Evolutionary conservation across 495 filamentous ascomycete genomes (phyloP).

Genomic region (Penicillium dipodomyicola): DNA sequence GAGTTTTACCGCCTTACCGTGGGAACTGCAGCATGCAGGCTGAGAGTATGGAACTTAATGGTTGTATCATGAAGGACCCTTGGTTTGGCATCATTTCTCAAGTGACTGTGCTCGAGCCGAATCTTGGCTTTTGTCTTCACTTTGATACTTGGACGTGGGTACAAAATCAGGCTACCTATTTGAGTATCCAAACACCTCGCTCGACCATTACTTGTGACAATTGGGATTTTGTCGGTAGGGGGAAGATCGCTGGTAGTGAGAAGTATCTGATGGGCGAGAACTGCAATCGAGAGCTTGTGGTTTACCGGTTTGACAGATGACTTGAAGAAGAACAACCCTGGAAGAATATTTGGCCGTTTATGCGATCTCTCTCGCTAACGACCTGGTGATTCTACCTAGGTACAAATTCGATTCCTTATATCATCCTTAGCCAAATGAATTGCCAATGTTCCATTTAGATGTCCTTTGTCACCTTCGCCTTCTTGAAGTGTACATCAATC

Average conservation of each 20-base stretch:
- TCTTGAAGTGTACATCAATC: too few relatives aligned
- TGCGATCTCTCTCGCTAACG: too few relatives aligned
- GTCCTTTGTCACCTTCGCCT: too few relatives aligned
- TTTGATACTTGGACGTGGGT: slow-evolving; percentile 30
- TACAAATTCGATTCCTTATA: too few relatives aligned
- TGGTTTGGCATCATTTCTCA: slow-evolving; percentile 52
- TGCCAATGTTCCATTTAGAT: too few relatives aligned
- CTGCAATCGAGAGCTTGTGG: slow-evolving; percentile 46
- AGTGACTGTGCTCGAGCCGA: slow-evolving; percentile 49
- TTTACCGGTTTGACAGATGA: slow-evolving; percentile 53
- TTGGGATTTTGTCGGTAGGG: slow-evolving; percentile 51
- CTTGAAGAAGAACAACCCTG: neutral
- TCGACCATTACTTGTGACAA: slow-evolving; percentile 44
- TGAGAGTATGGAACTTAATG: slow-evolving; percentile 21
- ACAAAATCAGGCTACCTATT: slow-evolving; percentile 18
- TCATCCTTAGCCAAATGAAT: too few relatives aligned
- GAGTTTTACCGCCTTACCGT: slow-evolving; percentile 42
- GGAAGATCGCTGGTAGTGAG: slow-evolving; percentile 61
- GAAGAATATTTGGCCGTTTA: neutral
- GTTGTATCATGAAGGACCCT: slow-evolving; percentile 22
- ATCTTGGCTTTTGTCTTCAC: slow-evolving; percentile 55
- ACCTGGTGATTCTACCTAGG: too few relatives aligned
- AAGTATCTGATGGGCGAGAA: slow-evolving; percentile 63
- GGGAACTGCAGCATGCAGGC: slow-evolving; percentile 34
- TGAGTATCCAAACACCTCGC: slow-evolving; percentile 37